Evolutionary conservation across 345 rosid species (phyloP).

Genomic region (Lepidium aucheri): DNA sequence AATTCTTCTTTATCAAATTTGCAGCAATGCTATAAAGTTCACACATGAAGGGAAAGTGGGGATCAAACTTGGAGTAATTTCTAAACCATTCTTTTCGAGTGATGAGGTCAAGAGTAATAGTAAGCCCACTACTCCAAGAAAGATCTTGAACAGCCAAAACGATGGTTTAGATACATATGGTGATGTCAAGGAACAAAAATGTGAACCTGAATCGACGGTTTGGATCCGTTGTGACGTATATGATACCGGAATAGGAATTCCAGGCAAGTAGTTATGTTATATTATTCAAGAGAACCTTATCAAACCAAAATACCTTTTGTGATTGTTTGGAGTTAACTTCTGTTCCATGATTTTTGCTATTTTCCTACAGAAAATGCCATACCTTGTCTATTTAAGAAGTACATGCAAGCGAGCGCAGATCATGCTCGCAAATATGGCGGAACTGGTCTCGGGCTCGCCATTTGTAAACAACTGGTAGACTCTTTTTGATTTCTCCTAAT

Average conservation of each 20-base stretch:
- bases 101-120: too few relatives aligned
- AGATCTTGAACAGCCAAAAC: too few relatives aligned
- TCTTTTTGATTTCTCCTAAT: background rate
- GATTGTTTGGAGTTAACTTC: too few relatives aligned
- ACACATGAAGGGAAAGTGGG: conserved; percentile 93
- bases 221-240: conserved; percentile 89
- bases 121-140: too few relatives aligned
- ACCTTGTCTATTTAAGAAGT: conserved; percentile 59
- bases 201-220: conserved; percentile 43
- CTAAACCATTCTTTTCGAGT: conserved; percentile 45
- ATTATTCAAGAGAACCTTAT: too few relatives aligned
- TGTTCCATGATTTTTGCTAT: background rate
- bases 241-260: conserved; percentile 96
- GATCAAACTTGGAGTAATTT: conserved; percentile 58
- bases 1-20: background rate
- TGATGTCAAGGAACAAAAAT: conserved; percentile 28
- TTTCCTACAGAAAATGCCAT: conserved; percentile 49
- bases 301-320: too few relatives aligned
- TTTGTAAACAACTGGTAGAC: conserved; percentile 71
- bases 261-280: conserved; percentile 39
- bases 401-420: conserved; percentile 87
- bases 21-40: conserved; percentile 90
- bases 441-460: conserved; percentile 78
- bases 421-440: conserved; percentile 82
- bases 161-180: too few relatives aligned